Conservation (phyloP, 495 filamentous ascomycete genomes). For the Hypoxylon rickii region DNA sequence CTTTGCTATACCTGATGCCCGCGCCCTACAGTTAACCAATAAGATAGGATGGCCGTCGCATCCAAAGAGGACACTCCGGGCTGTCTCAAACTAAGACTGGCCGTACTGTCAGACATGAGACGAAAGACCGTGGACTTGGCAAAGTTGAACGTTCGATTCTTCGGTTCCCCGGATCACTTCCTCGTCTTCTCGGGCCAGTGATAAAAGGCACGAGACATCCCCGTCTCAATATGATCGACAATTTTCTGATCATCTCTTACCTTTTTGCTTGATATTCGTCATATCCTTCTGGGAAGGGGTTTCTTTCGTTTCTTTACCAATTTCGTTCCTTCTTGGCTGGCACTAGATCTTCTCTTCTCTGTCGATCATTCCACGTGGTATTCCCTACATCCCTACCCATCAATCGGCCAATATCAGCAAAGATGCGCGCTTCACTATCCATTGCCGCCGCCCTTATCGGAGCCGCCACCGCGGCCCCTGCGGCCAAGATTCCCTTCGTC, state of each 20-base stretch:
- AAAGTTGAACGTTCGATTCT: slow-evolving; percentile 2
- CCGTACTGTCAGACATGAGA: slow-evolving; percentile 20
- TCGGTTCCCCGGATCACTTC: slow-evolving; percentile 11
- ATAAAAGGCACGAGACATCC: slow-evolving; percentile 27
- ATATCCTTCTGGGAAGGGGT: slow-evolving; percentile 30
- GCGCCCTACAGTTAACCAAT: slow-evolving; percentile 15
- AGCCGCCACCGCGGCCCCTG: slow-evolving; percentile 19
- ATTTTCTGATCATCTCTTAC: slow-evolving; percentile 19
- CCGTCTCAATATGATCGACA: slow-evolving; percentile 27
- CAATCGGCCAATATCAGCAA: background rate
- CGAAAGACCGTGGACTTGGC: slow-evolving; percentile 11
- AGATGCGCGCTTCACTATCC: slow-evolving; percentile 26
- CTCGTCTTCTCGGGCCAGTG: slow-evolving; percentile 1
- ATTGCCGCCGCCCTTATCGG: slow-evolving; percentile 22
- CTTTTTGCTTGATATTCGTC: slow-evolving; percentile 11
- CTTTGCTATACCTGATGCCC: slow-evolving; percentile 10
- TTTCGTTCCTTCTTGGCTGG: slow-evolving; percentile 27
- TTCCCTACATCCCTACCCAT: slow-evolving; percentile 4
- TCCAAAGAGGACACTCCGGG: slow-evolving; percentile 1
- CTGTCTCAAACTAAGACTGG: slow-evolving; percentile 8
- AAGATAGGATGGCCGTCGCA: background rate
- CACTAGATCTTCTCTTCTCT: slow-evolving; percentile 15
- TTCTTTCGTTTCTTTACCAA: slow-evolving; percentile 12
- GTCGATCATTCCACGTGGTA: slow-evolving; percentile 15
- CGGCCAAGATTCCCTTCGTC: slow-evolving; percentile 31